Evolutionary conservation across 2,329 filamentous ascomycete species (phyloP).

Genomic region (Fusarium sp.): DNA sequence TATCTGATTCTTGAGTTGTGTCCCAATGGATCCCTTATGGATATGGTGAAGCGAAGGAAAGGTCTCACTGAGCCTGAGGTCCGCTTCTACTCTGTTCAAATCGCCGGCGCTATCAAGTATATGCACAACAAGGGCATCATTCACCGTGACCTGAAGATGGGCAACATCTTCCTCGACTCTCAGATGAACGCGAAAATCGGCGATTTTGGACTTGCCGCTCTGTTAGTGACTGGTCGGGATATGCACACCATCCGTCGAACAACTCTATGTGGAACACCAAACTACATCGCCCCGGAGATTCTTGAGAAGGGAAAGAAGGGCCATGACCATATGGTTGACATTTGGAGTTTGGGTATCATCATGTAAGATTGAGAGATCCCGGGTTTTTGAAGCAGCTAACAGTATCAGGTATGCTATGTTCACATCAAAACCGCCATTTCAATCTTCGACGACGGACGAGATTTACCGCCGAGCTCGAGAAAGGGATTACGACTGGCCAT

Average conservation of each 20-base stretch:
- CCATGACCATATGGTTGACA: slow-evolving; percentile 97
- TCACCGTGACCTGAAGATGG: slow-evolving; percentile 96
- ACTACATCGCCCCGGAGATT: slow-evolving; percentile 98
- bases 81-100: slow-evolving; percentile 91
- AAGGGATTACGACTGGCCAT: slow-evolving; percentile 84
- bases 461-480: slow-evolving; percentile 79
- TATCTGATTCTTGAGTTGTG: slow-evolving; percentile 96
- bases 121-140: slow-evolving; percentile 96
- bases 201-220: slow-evolving; percentile 93
- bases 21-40: slow-evolving; percentile 95
- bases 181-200: slow-evolving; percentile 98
- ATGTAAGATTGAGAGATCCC: slow-evolving; percentile 68
- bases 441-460: slow-evolving; percentile 88
- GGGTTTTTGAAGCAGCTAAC: slow-evolving; percentile 14
- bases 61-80: slow-evolving; percentile 94
- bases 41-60: slow-evolving; percentile 94
- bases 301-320: slow-evolving; percentile 93
- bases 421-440: slow-evolving; percentile 95
- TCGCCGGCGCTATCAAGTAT: slow-evolving; percentile 97
- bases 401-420: slow-evolving; percentile 86
- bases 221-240: slow-evolving; percentile 91
- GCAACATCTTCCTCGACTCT: slow-evolving; percentile 93
- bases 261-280: slow-evolving; percentile 95
- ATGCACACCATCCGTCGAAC: slow-evolving; percentile 86
- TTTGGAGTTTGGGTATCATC: slow-evolving; percentile 98